These are phyloP conservation scores for Fusarium sp. DNA, from an alignment of 2,329 filamentous ascomycete genomes.

Conservation along the genomic window DNA sequence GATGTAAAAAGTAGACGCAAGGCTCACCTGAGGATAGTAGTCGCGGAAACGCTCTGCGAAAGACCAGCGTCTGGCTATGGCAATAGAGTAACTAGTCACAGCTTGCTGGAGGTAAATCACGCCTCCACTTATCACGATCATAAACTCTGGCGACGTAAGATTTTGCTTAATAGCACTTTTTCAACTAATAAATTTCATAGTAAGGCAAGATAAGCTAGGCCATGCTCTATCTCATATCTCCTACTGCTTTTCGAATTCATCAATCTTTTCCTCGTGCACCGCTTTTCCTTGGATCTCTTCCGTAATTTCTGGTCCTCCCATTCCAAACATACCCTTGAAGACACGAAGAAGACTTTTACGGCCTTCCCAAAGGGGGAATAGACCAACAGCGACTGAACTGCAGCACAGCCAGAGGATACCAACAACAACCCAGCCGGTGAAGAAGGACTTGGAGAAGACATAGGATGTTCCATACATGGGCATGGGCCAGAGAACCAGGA, in stretches of 20 bases:
- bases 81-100: neutral
- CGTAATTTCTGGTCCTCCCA: neutral
- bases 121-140: neutral
- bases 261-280: constrained; percentile 12
- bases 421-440: constrained; percentile 77
- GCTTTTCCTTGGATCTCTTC: constrained; percentile 16
- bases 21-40: neutral
- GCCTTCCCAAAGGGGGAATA: constrained; percentile 86
- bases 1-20: fast-evolving
- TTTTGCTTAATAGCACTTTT: neutral
- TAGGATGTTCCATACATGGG: constrained; percentile 87
- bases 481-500: constrained; percentile 90
- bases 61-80: constrained; percentile 7
- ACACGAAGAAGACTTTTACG: constrained; percentile 49
- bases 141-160: neutral
- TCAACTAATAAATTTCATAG: neutral
- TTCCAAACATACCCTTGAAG: constrained; percentile 29
- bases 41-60: neutral
- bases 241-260: constrained; percentile 23
- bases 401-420: constrained; percentile 79
- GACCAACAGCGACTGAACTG: constrained; percentile 75
- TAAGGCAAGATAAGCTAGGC: too few species aligned
- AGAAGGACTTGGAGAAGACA: constrained; percentile 68
- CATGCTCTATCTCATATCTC: too few species aligned
- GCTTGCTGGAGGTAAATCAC: neutral